Base-by-base conservation (phyloP, 208 protist species). In the Crithidia fasciculata region DNA sequence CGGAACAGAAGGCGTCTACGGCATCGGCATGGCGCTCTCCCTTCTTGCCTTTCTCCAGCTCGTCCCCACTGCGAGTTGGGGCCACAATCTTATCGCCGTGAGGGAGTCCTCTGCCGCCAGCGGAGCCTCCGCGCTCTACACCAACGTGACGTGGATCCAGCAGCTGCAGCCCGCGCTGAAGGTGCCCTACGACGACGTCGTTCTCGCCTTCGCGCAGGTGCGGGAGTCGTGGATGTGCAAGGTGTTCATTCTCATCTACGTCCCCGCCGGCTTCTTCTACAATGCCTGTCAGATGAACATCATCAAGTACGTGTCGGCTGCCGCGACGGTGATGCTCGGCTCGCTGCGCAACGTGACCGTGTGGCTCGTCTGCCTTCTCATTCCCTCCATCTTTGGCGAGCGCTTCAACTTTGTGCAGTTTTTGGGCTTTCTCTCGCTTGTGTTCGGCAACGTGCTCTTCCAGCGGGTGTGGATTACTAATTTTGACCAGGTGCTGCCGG, bases 1-100 rank as follows among this genome's bases (percentile, higher is more conserved):
- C 13, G 95, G 94, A 15, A 90, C 86, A 37, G 96, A 98, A 71
- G 97, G 97, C 57, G 44, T 97, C 16, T 98, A 94, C 70, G 84
- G 87, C 8, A 57, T 96, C n/a, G 60, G 82, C 54, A 85, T 96
- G 78, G 74, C 76, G 28, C 60, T 91, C 49, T 83, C 83, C 19
- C 77, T 97, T 5, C 76, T 94, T 4, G 87, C 92, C 28, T 44
- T 96, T 3, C 50, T 93, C 59, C 92, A 95, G 73, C 81, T 92
- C 13, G 69, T 97, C 43, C 91, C 85, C 12, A 85, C 72, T 15
- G 57, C 80, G 2, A 40, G 67, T 13, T 90, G 85, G 80, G 74
- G 69, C 16, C 78, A 85, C 67, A 85, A 90, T 61, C 47, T 89
- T 6, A 75, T 64, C 15, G 72, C 58, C 18, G 39, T 78, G 5